Evolutionary conservation across 768 basidiomycete species (phyloP).

Genomic region (Termitomyces sp.): DNA sequence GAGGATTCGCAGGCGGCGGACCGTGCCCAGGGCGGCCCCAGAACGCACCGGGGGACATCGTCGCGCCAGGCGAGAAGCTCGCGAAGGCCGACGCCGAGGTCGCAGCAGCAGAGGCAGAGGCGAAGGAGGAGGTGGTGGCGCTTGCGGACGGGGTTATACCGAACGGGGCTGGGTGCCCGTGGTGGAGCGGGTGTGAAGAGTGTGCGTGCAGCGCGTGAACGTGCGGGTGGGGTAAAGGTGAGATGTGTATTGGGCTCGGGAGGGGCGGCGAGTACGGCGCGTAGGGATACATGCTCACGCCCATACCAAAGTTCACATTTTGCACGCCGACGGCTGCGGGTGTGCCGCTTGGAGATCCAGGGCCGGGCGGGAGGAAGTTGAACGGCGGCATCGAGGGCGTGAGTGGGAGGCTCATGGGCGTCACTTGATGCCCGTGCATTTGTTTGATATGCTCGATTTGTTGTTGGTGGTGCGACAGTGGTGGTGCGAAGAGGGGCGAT

Average conservation of each 20-base stretch:
- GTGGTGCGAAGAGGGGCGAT: slow-evolving; percentile 33
- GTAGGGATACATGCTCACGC: not conserved
- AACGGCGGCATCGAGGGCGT: slow-evolving; percentile 99
- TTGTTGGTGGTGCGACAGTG: slow-evolving; percentile 10
- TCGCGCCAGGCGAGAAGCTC: slow-evolving; percentile 63
- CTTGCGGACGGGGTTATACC: not conserved
- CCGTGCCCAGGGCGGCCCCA: slow-evolving; percentile 41
- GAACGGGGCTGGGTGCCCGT: not conserved
- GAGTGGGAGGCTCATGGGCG: slow-evolving; percentile 46
- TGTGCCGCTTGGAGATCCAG: not conserved
- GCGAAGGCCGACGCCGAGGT: not conserved
- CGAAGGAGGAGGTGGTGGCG: not conserved
- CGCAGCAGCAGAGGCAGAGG: not conserved
- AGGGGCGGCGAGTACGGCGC: not conserved
- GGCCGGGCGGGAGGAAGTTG: slow-evolving; percentile 40
- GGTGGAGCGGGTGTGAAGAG: not conserved
- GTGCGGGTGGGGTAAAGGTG: not conserved
- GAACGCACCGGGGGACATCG: slow-evolving; percentile 71
- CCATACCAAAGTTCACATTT: not conserved
- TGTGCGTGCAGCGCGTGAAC: not conserved
- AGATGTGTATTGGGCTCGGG: not conserved
- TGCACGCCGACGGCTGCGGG: not conserved
- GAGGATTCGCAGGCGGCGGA: slow-evolving; percentile 26
- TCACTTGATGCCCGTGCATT: not conserved
- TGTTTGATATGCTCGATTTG: slow-evolving; percentile 23